These are phyloP conservation scores for Didymosphaeria variabile DNA, from an alignment of 2,329 filamentous ascomycete genomes.

Conservation along the genomic window DNA sequence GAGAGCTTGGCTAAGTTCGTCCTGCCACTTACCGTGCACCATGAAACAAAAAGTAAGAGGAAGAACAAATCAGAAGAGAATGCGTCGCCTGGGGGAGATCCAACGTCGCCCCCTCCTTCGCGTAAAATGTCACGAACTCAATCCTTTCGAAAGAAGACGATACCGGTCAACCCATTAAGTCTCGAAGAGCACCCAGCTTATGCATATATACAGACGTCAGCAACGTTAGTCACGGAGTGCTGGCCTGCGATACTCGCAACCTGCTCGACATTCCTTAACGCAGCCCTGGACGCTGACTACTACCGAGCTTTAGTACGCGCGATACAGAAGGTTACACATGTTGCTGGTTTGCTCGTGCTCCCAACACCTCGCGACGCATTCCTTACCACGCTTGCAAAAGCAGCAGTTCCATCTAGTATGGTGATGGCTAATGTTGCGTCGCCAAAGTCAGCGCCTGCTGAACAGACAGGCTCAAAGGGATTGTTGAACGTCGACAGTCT, in stretches of 20 bases:
- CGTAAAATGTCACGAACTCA: conserved; percentile 65
- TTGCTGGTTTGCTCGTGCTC: conserved; percentile 86
- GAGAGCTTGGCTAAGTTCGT: conserved; percentile 94
- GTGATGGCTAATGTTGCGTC: conserved; percentile 52
- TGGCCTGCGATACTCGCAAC: conserved; percentile 96
- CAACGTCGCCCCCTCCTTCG: conserved; percentile 33
- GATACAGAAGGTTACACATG: conserved; percentile 94
- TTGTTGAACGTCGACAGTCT: conserved; percentile 78
- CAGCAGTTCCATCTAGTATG: conserved; percentile 84
- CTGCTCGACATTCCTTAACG: conserved; percentile 94
- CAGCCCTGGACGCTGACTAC: conserved; percentile 89
- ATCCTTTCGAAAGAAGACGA: conserved; percentile 77
- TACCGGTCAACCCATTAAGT: conserved; percentile 84
- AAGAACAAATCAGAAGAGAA: conserved; percentile 52
- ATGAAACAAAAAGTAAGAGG: conserved; percentile 63
- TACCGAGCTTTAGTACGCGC: conserved; percentile 91
- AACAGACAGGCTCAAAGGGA: conserved; percentile 69
- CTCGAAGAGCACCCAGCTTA: conserved; percentile 77
- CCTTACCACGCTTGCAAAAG: conserved; percentile 90
- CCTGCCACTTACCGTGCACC: conserved; percentile 85
- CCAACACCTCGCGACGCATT: conserved; percentile 91
- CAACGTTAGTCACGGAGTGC: conserved; percentile 85
- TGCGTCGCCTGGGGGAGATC: conserved; percentile 30
- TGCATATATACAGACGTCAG: conserved; percentile 77
- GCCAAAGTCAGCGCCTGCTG: conserved; percentile 54